Percentiles rank a stretch among this genome's conserved stretches.
Evolutionary conservation across 176 grass and related monocot genomes (phyloP).

Genomic region (Hyparrhenia diplandra): DNA sequence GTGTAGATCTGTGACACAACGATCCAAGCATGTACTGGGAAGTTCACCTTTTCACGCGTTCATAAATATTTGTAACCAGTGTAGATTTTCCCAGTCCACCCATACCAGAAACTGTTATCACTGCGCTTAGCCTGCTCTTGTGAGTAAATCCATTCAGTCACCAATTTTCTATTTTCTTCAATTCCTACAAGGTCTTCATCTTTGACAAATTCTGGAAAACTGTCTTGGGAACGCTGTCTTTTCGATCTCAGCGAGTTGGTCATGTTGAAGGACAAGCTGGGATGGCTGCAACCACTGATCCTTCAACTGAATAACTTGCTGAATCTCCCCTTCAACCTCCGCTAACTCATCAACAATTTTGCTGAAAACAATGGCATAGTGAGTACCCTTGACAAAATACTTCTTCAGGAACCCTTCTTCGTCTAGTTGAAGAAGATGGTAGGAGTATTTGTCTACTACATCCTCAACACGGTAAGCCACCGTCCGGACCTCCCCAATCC

Average conservation of each 20-base stretch:
- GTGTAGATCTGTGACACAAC: no score
- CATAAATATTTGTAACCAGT: no score
- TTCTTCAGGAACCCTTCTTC: constrained; percentile 35
- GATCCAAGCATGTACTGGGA: no score
- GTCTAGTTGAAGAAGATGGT: constrained; percentile 1
- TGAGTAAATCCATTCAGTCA: constrained; percentile 16
- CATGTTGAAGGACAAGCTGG: constrained; percentile 11
- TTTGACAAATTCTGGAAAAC: constrained; percentile 36
- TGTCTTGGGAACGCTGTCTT: constrained; percentile 27
- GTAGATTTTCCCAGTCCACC: no score
- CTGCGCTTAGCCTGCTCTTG: no score
- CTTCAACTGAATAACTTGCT: constrained; percentile 27
- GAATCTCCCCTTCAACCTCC: constrained; percentile 11
- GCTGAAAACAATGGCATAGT: constrained; percentile 31
- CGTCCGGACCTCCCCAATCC: constrained; percentile 34
- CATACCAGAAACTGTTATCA: no score
- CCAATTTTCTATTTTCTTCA: constrained; percentile 9
- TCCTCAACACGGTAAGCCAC: constrained; percentile 44
- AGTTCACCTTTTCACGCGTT: no score
- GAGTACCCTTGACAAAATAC: constrained; percentile 21
- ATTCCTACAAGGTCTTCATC: constrained; percentile 40
- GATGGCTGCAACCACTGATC: constrained; percentile 29
- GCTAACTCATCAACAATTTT: constrained; percentile 19
- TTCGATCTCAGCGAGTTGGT: background rate
- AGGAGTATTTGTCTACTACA: constrained; percentile 34